phyloP scores from a whole-genome alignment of 495 filamentous ascomycete species.

The Lophium mytilinum region DNA sequence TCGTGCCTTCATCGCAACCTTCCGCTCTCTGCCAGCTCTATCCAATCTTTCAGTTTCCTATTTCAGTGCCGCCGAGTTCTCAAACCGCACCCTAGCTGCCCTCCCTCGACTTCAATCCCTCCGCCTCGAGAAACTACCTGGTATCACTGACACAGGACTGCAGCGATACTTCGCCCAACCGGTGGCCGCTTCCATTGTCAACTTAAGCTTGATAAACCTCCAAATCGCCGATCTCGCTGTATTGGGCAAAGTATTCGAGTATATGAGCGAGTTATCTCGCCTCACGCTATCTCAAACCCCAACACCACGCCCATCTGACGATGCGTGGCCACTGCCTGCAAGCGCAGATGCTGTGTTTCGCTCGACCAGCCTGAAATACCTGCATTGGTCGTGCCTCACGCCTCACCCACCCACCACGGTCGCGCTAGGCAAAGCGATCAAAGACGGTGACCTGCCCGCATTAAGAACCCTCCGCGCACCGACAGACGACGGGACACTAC shows the following conservation, averaged over 20 bases:
- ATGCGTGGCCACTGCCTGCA: conserved; percentile 39
- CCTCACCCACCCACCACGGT: conserved; percentile 49
- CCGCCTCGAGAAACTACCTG: conserved; percentile 65
- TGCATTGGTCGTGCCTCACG: conserved; percentile 75
- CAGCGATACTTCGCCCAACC: conserved; percentile 50
- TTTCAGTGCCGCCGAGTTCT: conserved; percentile 64
- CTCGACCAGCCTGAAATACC: conserved; percentile 53
- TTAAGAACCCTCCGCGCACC: conserved; percentile 57
- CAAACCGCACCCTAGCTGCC: conserved; percentile 57
- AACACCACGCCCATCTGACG: conserved; percentile 38
- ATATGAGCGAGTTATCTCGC: conserved; percentile 51
- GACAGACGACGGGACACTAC: conserved; percentile 28
- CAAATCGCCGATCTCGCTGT: conserved; percentile 82
- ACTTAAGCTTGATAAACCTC: conserved; percentile 58
- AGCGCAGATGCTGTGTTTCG: conserved; percentile 64
- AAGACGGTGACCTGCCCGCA: conserved; percentile 59
- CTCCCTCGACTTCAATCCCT: conserved; percentile 68
- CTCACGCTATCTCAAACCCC: conserved; percentile 64
- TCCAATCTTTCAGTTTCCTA: conserved; percentile 66
- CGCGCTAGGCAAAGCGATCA: conserved; percentile 66
- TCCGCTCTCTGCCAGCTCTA: conserved; percentile 60
- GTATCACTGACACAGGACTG: conserved; percentile 70
- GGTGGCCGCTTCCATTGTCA: conserved; percentile 12
- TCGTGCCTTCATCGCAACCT: conserved; percentile 51
- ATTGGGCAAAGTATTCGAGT: conserved; percentile 70